Evolutionary conservation across 2,329 filamentous ascomycete genomes (phyloP).

Genomic region (Huntiella decipiens): DNA sequence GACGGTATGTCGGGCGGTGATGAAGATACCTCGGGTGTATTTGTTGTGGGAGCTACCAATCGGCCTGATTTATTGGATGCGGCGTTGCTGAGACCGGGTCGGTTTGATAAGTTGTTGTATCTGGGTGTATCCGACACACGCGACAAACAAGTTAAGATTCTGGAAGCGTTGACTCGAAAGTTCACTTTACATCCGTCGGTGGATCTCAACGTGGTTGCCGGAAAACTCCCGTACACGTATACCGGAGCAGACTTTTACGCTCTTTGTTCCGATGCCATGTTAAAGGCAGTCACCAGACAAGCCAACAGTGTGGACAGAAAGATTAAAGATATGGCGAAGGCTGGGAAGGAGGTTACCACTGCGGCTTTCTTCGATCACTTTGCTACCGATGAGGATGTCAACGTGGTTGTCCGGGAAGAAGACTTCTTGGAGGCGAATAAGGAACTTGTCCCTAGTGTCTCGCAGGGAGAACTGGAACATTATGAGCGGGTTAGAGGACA

Average conservation of each 20-base stretch:
- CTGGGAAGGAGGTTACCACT: constrained; percentile 45
- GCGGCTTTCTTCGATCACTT: constrained; percentile 94
- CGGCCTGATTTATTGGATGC: constrained; percentile 82
- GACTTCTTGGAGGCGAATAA: constrained; percentile 70
- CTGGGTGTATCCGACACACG: constrained; percentile 91
- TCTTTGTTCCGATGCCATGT: constrained; percentile 93
- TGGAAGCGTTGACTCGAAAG: constrained; percentile 90
- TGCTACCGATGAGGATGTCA: constrained; percentile 62
- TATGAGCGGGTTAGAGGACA: constrained; percentile 67
- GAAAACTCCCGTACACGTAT: constrained; percentile 77
- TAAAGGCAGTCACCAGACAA: constrained; percentile 90
- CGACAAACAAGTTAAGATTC: constrained; percentile 83
- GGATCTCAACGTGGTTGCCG: constrained; percentile 55
- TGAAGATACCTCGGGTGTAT: constrained; percentile 57
- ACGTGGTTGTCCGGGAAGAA: constrained; percentile 72
- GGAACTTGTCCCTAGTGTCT: constrained; percentile 87
- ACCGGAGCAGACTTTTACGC: constrained; percentile 96
- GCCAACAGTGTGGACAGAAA: constrained; percentile 69
- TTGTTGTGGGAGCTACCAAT: constrained; percentile 94
- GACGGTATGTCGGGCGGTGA: constrained; percentile 65
- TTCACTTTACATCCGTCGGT: constrained; percentile 70
- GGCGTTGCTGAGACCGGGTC: constrained; percentile 68
- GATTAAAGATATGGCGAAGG: constrained; percentile 42
- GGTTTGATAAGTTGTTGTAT: constrained; percentile 98
- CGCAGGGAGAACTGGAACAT: constrained; percentile 74